Percentiles rank a stretch among this genome's conserved stretches.
Evolutionary conservation across 371 early-diverging fungal genomes (phyloP).

Genomic region (Rhizopus stolonifer): DNA sequence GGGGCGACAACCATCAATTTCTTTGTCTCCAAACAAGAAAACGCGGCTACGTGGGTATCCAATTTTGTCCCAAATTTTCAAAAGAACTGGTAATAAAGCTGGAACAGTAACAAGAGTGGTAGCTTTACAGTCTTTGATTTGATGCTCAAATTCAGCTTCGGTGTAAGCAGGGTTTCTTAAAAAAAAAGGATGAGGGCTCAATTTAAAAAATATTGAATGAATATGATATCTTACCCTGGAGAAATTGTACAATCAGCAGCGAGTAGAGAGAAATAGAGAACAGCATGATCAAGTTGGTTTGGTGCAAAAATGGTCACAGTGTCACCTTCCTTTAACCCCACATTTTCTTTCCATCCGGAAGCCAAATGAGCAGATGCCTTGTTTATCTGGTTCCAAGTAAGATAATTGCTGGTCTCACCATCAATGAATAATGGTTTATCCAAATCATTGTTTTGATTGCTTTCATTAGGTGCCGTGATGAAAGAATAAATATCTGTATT

Average conservation of each 20-base stretch:
- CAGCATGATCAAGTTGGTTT: constrained; percentile 57
- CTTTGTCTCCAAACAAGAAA: constrained; percentile 58
- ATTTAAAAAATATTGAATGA: no score
- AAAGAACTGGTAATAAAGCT: constrained; percentile 45
- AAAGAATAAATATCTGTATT: constrained; percentile 66
- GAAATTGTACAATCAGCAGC: constrained; percentile 37
- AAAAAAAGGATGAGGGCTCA: no score
- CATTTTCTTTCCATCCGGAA: constrained; percentile 40
- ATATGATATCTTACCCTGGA: constrained; percentile 32
- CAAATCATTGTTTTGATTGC: constrained; percentile 33
- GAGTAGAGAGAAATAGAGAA: constrained; percentile 41
- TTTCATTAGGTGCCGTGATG: constrained; percentile 45
- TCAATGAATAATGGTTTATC: constrained; percentile 57
- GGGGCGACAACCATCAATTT: constrained; percentile 38
- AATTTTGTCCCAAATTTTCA: constrained; percentile 57
- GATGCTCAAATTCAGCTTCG: constrained; percentile 70
- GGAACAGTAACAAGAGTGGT: constrained; percentile 57
- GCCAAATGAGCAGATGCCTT: constrained; percentile 14
- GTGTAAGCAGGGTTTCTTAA: constrained; percentile 77
- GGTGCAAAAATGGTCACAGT: constrained; percentile 68
- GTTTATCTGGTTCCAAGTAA: constrained; percentile 61
- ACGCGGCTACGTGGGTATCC: constrained; percentile 53
- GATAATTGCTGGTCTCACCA: constrained; percentile 46
- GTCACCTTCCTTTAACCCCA: constrained; percentile 62
- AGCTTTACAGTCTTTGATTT: constrained; percentile 69